Conservation (phyloP, 2,329 filamentous ascomycete genomes). For the Colletotrichum salicis region DNA sequence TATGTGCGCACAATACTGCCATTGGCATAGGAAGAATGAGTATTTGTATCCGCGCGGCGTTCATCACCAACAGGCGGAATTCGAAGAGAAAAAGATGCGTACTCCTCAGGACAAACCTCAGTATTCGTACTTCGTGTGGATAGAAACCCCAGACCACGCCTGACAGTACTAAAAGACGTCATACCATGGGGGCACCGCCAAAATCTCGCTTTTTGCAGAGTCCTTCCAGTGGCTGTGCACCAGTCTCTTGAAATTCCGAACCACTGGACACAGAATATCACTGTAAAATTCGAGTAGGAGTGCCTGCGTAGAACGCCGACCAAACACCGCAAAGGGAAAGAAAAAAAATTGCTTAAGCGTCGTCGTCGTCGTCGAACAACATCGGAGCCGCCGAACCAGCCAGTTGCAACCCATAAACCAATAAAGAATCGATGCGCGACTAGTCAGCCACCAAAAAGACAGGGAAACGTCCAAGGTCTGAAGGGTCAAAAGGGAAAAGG, state of each 20-base stretch:
- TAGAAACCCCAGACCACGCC: background rate
- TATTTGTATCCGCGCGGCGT: background rate
- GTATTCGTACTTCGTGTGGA: background rate
- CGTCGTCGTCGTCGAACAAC: background rate
- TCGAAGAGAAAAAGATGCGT: background rate
- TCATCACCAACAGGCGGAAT: background rate
- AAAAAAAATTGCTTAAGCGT: background rate
- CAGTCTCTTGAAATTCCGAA: background rate
- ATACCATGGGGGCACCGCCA: background rate
- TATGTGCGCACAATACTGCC: background rate
- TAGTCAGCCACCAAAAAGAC: conserved; percentile 25
- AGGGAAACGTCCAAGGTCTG: background rate
- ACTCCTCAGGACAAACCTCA: background rate
- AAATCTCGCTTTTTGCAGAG: background rate
- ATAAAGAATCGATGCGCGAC: conserved; percentile 26
- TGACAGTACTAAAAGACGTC: background rate
- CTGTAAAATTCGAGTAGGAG: background rate
- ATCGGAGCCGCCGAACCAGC: conserved; percentile 28
- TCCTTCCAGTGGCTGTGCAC: background rate
- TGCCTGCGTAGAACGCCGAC: background rate
- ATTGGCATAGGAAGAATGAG: background rate
- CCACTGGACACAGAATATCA: background rate
- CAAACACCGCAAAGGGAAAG: background rate
- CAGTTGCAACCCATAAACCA: background rate
- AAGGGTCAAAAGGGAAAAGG: background rate